Percentiles rank a stretch among this genome's conserved stretches.
These are phyloP conservation scores for Chytriomyces sp. DNA, from an alignment of 192 early-diverging fungal species.

Conservation along the genomic window DNA sequence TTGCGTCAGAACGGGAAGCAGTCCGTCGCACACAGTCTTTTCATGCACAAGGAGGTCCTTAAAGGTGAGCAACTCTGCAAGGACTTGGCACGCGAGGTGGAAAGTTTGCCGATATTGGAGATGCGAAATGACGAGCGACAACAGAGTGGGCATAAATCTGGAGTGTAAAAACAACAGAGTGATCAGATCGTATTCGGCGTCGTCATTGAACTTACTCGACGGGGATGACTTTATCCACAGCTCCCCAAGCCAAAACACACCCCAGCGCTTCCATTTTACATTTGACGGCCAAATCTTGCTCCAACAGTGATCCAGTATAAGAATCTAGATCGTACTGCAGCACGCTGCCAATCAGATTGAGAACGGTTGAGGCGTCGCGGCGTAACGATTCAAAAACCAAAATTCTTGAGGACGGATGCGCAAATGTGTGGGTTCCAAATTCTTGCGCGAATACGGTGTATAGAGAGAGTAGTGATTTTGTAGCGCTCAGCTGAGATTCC, in stretches of 20 bases:
- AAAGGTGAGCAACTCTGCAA: constrained; percentile 42
- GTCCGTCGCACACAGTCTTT: constrained; percentile 33
- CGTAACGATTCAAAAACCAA: constrained; percentile 3
- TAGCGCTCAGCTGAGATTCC: too few relatives aligned
- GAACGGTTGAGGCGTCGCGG: background rate
- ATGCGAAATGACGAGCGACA: constrained; percentile 30
- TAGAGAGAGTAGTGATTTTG: constrained; percentile 1
- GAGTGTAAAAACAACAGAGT: background rate
- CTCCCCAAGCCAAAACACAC: constrained; percentile 31
- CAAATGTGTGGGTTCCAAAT: constrained; percentile 14
- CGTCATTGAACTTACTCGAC: constrained; percentile 5
- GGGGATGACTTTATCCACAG: constrained; percentile 23
- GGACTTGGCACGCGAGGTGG: constrained; percentile 34
- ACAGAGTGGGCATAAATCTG: constrained; percentile 29
- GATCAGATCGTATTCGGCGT: too few relatives aligned
- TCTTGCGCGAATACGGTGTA: constrained; percentile 23
- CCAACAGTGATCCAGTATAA: background rate
- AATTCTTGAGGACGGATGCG: background rate
- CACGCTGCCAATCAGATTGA: constrained; percentile 2
- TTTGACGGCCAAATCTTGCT: background rate
- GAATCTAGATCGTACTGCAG: background rate
- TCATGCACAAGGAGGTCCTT: constrained; percentile 34
- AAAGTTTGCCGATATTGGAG: constrained; percentile 34
- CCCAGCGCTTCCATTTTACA: constrained; percentile 25
- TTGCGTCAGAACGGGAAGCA: constrained; percentile 37